phyloP scores from a whole-genome alignment of 345 rosid species.

The Hypericum androsaemum region DNA sequence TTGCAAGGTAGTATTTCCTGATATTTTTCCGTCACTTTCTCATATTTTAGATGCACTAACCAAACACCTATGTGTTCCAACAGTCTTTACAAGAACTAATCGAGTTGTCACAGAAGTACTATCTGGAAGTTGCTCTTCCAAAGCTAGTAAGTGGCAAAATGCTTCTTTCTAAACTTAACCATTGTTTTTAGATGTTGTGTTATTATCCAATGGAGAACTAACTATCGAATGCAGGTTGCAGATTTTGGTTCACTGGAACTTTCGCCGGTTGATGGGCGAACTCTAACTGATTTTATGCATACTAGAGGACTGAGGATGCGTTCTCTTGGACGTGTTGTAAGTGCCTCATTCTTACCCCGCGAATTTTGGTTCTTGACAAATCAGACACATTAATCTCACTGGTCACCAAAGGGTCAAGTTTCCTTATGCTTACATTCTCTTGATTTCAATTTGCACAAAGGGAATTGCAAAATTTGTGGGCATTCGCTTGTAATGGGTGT shows the following conservation, averaged over 20 bases:
- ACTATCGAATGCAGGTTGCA: slow-evolving; percentile 60
- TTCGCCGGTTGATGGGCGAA: slow-evolving; percentile 98
- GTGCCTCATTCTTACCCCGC: slow-evolving; percentile 18
- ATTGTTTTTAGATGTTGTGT: background rate
- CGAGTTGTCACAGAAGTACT: slow-evolving; percentile 73
- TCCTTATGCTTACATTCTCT: background rate
- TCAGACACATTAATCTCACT: background rate
- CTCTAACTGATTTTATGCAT: slow-evolving; percentile 98
- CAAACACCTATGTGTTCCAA: slow-evolving; percentile 20
- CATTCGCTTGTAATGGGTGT: too few species aligned
- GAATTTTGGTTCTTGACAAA: slow-evolving; percentile 10
- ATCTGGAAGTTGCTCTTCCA: slow-evolving; percentile 85
- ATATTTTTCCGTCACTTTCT: slow-evolving; percentile 4
- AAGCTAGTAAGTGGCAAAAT: slow-evolving; percentile 55
- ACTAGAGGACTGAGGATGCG: slow-evolving; percentile 98
- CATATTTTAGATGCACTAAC: slow-evolving; percentile 14
- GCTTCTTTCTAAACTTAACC: slow-evolving; percentile 4
- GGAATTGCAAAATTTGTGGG: too few species aligned
- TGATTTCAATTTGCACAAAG: too few species aligned
- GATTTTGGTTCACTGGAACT: slow-evolving; percentile 98
- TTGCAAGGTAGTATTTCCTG: slow-evolving; percentile 42
- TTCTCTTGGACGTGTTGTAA: slow-evolving; percentile 89
- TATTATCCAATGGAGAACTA: slow-evolving; percentile 10
- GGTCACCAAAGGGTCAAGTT: background rate
- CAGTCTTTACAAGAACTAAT: slow-evolving; percentile 84